Evolutionary conservation across 2,329 filamentous ascomycete genomes (phyloP).

Genomic region (Fusarium staphyleae): DNA sequence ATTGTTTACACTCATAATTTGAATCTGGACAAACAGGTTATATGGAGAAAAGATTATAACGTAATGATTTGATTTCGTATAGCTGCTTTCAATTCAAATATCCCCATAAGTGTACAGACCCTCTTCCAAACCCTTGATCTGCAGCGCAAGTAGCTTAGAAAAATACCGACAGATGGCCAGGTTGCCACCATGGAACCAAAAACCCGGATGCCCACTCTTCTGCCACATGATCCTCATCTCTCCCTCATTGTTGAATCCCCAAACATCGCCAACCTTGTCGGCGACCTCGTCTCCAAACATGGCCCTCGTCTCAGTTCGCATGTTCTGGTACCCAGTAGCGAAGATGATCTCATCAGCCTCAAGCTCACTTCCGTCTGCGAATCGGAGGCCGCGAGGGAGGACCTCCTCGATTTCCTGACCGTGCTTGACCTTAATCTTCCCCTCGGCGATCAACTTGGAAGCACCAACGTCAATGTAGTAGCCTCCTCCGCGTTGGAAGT

Average conservation of each 20-base stretch:
- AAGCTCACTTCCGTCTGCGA: slow-evolving; percentile 63
- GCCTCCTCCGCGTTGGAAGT: slow-evolving; percentile 70
- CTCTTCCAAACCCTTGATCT: slow-evolving; percentile 57
- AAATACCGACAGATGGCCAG: slow-evolving; percentile 68
- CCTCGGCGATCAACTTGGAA: slow-evolving; percentile 66
- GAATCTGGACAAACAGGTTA: too few relatives aligned
- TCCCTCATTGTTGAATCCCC: slow-evolving; percentile 66
- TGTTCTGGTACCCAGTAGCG: slow-evolving; percentile 72
- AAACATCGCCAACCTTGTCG: slow-evolving; percentile 64
- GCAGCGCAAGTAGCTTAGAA: slow-evolving; percentile 61
- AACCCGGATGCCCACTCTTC: slow-evolving; percentile 65
- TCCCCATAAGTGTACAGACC: slow-evolving; percentile 47
- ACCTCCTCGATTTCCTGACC: slow-evolving; percentile 63
- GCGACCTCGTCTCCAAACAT: slow-evolving; percentile 69
- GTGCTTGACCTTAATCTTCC: slow-evolving; percentile 69
- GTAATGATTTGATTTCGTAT: too few relatives aligned
- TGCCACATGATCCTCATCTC: slow-evolving; percentile 67
- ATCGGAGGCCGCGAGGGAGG: slow-evolving; percentile 52
- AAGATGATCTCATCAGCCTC: slow-evolving; percentile 70
- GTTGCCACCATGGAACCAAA: slow-evolving; percentile 73
- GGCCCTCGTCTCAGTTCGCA: slow-evolving; percentile 67
- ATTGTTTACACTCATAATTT: too few relatives aligned
- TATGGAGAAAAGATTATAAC: too few relatives aligned
- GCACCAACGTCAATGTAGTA: slow-evolving; percentile 76
- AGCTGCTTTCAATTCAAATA: slow-evolving; percentile 22